A percentile compares a stretch with the other conserved stretches of the same genome.
Conservation (phyloP, 2,329 filamentous ascomycete species). For the Alternaria sp. region DNA sequence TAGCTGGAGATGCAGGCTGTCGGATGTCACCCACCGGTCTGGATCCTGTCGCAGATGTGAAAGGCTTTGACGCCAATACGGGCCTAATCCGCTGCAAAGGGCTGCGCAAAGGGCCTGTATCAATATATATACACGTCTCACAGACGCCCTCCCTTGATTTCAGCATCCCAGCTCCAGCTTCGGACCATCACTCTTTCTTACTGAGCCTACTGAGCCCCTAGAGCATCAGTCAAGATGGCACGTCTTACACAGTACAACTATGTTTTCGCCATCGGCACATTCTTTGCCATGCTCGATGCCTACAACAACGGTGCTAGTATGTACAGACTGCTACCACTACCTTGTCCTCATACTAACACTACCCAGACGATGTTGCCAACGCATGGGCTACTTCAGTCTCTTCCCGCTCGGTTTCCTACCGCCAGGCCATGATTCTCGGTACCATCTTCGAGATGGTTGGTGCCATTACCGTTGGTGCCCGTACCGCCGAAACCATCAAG, state of each 20-base stretch:
- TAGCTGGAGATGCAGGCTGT: constrained; percentile 13
- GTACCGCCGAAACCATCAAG: constrained; percentile 80
- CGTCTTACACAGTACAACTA: constrained; percentile 65
- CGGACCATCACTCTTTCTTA: constrained; percentile 25
- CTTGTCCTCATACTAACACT: constrained; percentile 14
- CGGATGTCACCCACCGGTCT: constrained; percentile 13
- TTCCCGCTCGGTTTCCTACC: constrained; percentile 77
- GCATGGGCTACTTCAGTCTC: constrained; percentile 84
- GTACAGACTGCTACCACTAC: constrained; percentile 42
- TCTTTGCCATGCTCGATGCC: constrained; percentile 79
- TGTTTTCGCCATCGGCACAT: constrained; percentile 77
- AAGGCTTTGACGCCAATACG: constrained; percentile 14
- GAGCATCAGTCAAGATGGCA: constrained; percentile 27
- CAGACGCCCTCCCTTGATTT: constrained; percentile 12
- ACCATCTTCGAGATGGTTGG: constrained; percentile 60
- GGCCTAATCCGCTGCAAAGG: constrained; percentile 21
- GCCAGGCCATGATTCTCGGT: constrained; percentile 65
- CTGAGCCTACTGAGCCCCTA: constrained; percentile 21
- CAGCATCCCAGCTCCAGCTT: constrained; percentile 28
- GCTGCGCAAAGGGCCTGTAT: constrained; percentile 23
- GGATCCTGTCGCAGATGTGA: background rate
- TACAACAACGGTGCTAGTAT: constrained; percentile 82
- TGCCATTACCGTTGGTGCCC: constrained; percentile 54
- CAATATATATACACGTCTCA: constrained; percentile 28
- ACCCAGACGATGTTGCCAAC: constrained; percentile 83